Evolutionary conservation across 371 early-diverging fungal genomes (phyloP), one percentile per base, ranked within the genome.

Genomic region (Zychaea mexicana): DNA sequence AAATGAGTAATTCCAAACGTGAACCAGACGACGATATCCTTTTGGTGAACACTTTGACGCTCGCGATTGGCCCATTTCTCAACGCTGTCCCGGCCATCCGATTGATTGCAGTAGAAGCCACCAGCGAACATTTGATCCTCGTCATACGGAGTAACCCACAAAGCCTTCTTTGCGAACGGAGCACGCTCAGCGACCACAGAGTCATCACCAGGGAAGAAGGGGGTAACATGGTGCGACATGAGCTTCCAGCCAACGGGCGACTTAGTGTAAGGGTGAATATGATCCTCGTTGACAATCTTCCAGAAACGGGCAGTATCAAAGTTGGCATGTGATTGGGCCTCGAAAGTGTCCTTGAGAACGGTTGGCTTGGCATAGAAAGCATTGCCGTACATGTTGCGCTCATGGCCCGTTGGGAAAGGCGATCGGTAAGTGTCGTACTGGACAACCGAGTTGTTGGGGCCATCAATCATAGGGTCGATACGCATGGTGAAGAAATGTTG

Each of bases 401-500:
- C 77, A 46, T 79, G 80, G 19, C 81, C 81, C 21, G 77, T 79
- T 52, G 82, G 81, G 52, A 74, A 73, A 13, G 73, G 72, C 24
- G 72, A 58, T 22, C 65, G 57, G 10, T 69, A 62, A n/a, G 71
- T 71, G 63, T 81, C 79, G 2, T 71, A 69, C 60, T 77, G 71
- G 30, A 66, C 71, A 52, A 80, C 66, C 49, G 78, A 72, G 65
- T 84, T 81, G 52, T 69, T 71, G 42, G 56, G 61, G 62, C 84
- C 84, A 54, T 83, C 83, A 60, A 81, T 73, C 79, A 81, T 80
- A 31, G 83, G 81, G 57, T 84, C 84, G 55, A 84, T 73, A 61
- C 83, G 78, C 76, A 81, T 78, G 52, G 79, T 78, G 60, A 84
- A 84, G 68, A 84, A 76, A 52, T 84, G 84, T 61, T 84, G 83